Evolutionary conservation across 1,139 yeast genomes (phyloP).

Genomic region (Yamadazyma atlantica): DNA sequence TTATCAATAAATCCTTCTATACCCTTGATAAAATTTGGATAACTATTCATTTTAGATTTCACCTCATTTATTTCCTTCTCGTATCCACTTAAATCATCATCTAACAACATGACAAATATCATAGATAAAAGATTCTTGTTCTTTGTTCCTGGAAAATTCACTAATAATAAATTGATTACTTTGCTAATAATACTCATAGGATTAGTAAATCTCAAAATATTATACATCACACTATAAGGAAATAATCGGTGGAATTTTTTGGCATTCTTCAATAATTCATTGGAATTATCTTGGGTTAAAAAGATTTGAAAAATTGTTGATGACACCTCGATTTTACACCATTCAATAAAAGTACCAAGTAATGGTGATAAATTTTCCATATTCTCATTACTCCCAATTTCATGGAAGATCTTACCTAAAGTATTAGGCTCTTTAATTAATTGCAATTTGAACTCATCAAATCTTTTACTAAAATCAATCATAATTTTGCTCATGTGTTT

Average conservation of each 20-base stretch:
- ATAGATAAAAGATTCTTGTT: slow-evolving; percentile 62
- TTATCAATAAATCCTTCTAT: slow-evolving; percentile 20
- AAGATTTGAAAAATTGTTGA: slow-evolving; percentile 80
- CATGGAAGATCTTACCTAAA: slow-evolving; percentile 54
- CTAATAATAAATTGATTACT: slow-evolving; percentile 73
- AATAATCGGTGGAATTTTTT: slow-evolving; percentile 68
- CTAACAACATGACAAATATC: slow-evolving; percentile 68
- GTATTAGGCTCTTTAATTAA: slow-evolving; percentile 50
- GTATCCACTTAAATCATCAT: slow-evolving; percentile 75
- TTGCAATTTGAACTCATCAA: slow-evolving; percentile 55
- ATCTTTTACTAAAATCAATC: slow-evolving; percentile 46
- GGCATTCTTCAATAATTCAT: slow-evolving; percentile 68
- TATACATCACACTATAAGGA: slow-evolving; percentile 75
- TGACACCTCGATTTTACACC: slow-evolving; percentile 81
- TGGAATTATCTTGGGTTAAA: slow-evolving; percentile 76
- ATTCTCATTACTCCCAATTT: slow-evolving; percentile 54
- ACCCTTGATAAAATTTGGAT: slow-evolving; percentile 22
- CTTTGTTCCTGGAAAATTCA: slow-evolving; percentile 69
- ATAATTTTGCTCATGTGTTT: slow-evolving; percentile 53
- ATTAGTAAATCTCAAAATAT: slow-evolving; percentile 75
- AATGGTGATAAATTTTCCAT: slow-evolving; percentile 68
- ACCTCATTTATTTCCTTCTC: slow-evolving; percentile 54
- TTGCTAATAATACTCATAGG: slow-evolving; percentile 82
- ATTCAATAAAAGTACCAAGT: slow-evolving; percentile 67
- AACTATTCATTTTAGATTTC: slow-evolving; percentile 23